Evolutionary conservation across 164 flowering plant species (phyloP), one percentile per base, ranked within the genome.

Genomic region (Saururus chinensis): DNA sequence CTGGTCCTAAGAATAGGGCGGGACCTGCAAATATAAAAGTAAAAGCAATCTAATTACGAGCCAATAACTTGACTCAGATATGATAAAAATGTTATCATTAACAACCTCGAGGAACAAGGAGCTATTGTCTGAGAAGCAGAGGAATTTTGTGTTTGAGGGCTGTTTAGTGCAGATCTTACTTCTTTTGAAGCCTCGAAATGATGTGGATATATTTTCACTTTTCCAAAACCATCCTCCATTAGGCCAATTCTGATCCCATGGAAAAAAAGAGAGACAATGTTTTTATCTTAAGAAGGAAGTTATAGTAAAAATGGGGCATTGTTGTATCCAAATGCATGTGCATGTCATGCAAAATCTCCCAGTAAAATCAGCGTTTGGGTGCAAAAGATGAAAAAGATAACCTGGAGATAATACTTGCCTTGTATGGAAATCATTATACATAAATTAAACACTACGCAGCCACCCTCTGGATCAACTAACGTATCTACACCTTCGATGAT

Each of bases 191-290:
- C 81, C 62, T 73, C 74, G 74, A 92, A 92, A 70, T 92, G 78
- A 70, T 92, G 85, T 6, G 80, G 81, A 57, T 78, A 71, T 52
- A 89, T 64, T 67, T 81, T 66, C 68, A 85, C 64, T 26, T 73
- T 83, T 59, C 84, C 73, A 71, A 70, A 77, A 70, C 79, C 68
- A 72, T 82, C 93, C 72, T 77, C 96, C 95, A 92, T 92, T 60
- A 81, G 80, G 70, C 66, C 64, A 21, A 59, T 20, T 48, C 68
- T 26, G 57, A 41, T 62, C 63, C 53, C 51, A 53, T 60, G 26
- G 22, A 61, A 53, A 59, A 20, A 58, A 40, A 23, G 4, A 23
- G 37, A 20, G 17, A 4, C 49, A 9, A 30, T 30, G 37, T n/a
- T n/a, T n/a, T n/a, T n/a, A n/a, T n/a, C n/a, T n/a, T n/a, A 30